Base-by-base conservation (phyloP, 2,329 filamentous ascomycete genomes). In the Akanthomyces uredinophilus region DNA sequence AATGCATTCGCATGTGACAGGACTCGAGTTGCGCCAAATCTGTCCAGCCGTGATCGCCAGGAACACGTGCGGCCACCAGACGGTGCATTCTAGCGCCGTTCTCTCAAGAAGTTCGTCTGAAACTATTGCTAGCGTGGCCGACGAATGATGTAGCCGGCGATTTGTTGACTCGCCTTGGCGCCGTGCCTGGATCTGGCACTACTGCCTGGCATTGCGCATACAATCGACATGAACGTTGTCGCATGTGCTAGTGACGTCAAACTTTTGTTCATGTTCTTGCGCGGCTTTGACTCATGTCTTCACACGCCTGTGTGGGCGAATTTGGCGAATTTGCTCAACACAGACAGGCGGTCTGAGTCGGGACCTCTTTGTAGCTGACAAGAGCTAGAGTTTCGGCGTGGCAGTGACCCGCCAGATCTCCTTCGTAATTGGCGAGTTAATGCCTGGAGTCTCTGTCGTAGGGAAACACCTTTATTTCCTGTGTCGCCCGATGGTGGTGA, bases 31-130 rank as follows among this genome's bases (percentile, higher is more conserved):
- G 32, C 44, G 55, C 55, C 55, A 50, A 32, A 20, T 50, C 18
- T 39, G 29, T 14, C 41, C 54, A 37, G n/a, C 43, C 22, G 43
- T 16, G 22, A 58, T 58, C 55, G 27, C 32, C 44, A 58, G 55
- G 55, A 29, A 58, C 55, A 58, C 55, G 44, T 58, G 55, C 35
- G 44, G 44, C 32, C 18, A 47, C 20, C 7, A 50, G n/a, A 20
- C 5, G 46, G 18, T 20, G 8, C 44, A 41, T 39, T 20, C 32
- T 29, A 50, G 32, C 20, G 46, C 46, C 8, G 14, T 29, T 41
- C 44, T 35, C 20, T 13, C 7, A 14, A 22, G 53, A 47, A 57
- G 11, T 10, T 4, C 29, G 18, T 35, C 7, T 14, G 16, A 44
- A 32, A 20, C 11, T 22, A 22, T 20, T n/a, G 50, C 20, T 53